Conservation (phyloP, 179 eudicot species). For the Patellifolia procumbens region DNA sequence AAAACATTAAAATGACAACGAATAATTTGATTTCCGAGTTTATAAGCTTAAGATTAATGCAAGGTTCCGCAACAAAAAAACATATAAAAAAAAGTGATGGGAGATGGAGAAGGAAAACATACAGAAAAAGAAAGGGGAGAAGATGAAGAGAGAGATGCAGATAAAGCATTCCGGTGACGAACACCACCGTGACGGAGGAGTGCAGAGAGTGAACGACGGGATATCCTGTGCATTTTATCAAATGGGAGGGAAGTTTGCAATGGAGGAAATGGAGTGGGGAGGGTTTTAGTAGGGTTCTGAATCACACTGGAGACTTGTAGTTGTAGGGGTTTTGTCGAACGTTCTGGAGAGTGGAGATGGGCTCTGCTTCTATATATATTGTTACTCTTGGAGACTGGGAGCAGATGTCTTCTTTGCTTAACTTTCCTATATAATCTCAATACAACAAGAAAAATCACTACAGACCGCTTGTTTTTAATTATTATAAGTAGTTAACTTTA, state of each 20-base stretch:
- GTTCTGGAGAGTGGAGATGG: slow-evolving; percentile 10
- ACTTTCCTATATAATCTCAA: too few relatives aligned
- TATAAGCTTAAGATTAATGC: too few relatives aligned
- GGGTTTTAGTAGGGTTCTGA: slow-evolving; percentile 12
- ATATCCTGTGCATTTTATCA: slow-evolving; percentile 57
- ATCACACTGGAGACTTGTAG: too few relatives aligned
- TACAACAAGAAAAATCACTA: too few relatives aligned
- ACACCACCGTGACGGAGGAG: slow-evolving; percentile 46
- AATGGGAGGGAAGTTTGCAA: not conserved
- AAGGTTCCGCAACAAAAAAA: too few relatives aligned
- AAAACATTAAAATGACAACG: too few relatives aligned
- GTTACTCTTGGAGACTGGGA: too few relatives aligned
- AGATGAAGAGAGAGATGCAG: slow-evolving; percentile 36
- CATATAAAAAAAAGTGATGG: not conserved
- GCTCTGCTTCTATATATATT: too few relatives aligned
- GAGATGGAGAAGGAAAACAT: not conserved
- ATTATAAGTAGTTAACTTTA: too few relatives aligned
- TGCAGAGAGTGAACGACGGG: slow-evolving; percentile 60
- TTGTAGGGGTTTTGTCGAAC: not conserved
- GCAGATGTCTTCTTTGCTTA: too few relatives aligned
- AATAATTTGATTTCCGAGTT: too few relatives aligned
- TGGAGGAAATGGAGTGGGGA: not conserved
- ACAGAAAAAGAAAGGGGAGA: slow-evolving; percentile 34
- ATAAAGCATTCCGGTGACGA: slow-evolving; percentile 44
- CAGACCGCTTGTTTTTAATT: too few relatives aligned